phyloP scores from a whole-genome alignment of 441 rosid genomes.

The Aleurites moluccanus region DNA sequence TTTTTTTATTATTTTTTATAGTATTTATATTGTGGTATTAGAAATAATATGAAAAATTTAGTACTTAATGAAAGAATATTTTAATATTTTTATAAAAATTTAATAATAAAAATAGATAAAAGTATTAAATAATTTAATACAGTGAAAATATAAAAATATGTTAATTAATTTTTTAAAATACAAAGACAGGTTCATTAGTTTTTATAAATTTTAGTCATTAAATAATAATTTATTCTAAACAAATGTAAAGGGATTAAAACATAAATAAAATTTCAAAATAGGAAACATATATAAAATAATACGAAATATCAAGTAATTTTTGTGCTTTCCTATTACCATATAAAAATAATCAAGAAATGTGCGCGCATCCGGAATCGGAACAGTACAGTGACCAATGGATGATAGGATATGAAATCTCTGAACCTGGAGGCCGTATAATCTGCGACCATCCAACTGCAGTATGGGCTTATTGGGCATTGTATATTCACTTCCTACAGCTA shows the following conservation, averaged over 20 bases:
- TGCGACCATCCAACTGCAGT: neutral
- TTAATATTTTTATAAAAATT: too few relatives aligned
- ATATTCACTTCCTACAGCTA: slow-evolving; percentile 12
- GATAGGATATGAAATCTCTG: slow-evolving; percentile 6
- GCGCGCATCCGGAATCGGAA: neutral
- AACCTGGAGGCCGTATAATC: neutral
- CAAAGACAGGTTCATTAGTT: too few relatives aligned
- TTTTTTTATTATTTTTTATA: too few relatives aligned
- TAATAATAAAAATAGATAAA: too few relatives aligned
- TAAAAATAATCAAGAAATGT: neutral
- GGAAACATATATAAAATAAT: neutral
- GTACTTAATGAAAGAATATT: too few relatives aligned
- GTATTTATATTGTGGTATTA: too few relatives aligned
- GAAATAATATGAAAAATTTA: too few relatives aligned
- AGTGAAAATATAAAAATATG: too few relatives aligned
- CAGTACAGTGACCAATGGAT: neutral
- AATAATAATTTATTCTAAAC: too few relatives aligned
- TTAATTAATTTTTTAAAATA: too few relatives aligned
- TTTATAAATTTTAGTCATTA: too few relatives aligned
- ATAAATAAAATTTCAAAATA: neutral
- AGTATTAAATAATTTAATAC: too few relatives aligned
- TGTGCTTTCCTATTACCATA: neutral
- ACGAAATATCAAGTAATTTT: neutral
- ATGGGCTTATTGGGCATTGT: slow-evolving; percentile 29
- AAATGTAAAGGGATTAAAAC: neutral